Base-by-base conservation (phyloP, 1,139 yeast species). In the Yamadazyma blattariae region DNA sequence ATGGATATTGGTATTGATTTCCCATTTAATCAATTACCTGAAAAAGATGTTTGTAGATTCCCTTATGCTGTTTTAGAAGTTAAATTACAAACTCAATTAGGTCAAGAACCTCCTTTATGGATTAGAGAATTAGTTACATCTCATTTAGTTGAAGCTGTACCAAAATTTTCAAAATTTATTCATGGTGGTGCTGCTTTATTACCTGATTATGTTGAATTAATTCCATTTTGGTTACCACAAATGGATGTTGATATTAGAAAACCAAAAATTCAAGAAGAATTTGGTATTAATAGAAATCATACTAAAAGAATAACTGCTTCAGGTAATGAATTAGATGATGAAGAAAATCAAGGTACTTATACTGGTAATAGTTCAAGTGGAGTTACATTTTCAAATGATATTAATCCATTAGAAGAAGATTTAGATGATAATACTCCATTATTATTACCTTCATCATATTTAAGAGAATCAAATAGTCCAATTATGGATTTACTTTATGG, bases 101-200 rank as follows among this genome's bases (percentile, higher is more conserved):
- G 98, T 37, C 98, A 92, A 66, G 98, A 92, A 60, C 98, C 98
- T 27, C 98, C 98, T 12, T 81, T 77, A 45, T 92, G 98, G 98
- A 95, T 92, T 30, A 79, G 95, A 48, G 96, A 92, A 47, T 75
- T 92, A 57, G 89, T 90, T 28, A 70, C 89, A 1, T 84, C 95
- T 20, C 98, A 92, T 59, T 71, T 92, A 40, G 98, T 92, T 32
- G 98, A 92, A 63, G 97, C 97, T 0, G 97, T 92, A 26, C 98
- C 98, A 23, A 92, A 92, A 62, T 92, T 89, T 59, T 90, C 97
- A 41, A 92, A 92, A 61, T 92, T 92, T 54, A 90, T 92, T 49
- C 98, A 92, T 54, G 98, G 98, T 50, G 82, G 89, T 41, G 96
- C 98, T 9, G 74, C 92, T 19, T 69, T 92, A 50, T 65, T 92